A percentile compares a stretch with the other conserved stretches of the same genome.
Conservation (phyloP, 345 rosid genomes). For the Erucastrum elatum region DNA sequence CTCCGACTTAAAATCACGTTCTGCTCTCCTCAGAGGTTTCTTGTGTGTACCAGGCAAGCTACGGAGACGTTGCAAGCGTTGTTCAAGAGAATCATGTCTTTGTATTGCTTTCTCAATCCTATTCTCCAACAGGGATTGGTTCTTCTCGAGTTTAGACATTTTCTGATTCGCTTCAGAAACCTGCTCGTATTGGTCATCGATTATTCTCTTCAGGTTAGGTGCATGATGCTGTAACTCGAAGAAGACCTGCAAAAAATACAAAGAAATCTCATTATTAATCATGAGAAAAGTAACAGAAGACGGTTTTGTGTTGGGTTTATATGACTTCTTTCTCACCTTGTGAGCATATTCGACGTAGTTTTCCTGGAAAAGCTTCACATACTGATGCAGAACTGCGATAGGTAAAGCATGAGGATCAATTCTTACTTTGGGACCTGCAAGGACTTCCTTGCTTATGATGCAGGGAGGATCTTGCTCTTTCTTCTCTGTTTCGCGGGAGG, state of each 20-base stretch:
- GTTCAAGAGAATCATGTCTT: constrained; percentile 56
- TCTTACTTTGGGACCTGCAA: constrained; percentile 76
- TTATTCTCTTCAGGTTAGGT: constrained; percentile 74
- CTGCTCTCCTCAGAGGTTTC: constrained; percentile 89
- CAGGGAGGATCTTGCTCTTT: constrained; percentile 51
- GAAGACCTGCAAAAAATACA: constrained; percentile 50
- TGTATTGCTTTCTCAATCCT: constrained; percentile 53
- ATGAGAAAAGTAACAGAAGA: neutral
- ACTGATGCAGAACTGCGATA: constrained; percentile 75
- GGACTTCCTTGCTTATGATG: constrained; percentile 89
- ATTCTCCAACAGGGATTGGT: constrained; percentile 58
- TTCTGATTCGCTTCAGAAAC: constrained; percentile 60
- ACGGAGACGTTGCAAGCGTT: constrained; percentile 62
- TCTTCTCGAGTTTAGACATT: constrained; percentile 64
- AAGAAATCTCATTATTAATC: neutral
- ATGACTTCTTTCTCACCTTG: constrained; percentile 60
- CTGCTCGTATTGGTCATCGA: constrained; percentile 71
- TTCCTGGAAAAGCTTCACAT: constrained; percentile 90
- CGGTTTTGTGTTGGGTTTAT: neutral
- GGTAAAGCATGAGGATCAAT: constrained; percentile 76
- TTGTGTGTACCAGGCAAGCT: constrained; percentile 72
- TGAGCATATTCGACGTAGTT: constrained; percentile 93
- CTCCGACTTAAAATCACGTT: constrained; percentile 74
- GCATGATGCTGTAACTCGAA: constrained; percentile 90
- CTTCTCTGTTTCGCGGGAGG: constrained; percentile 39